These are phyloP conservation scores for Aegilops bicornis DNA, from an alignment of 176 grass and related monocot species.

Conservation along the genomic window DNA sequence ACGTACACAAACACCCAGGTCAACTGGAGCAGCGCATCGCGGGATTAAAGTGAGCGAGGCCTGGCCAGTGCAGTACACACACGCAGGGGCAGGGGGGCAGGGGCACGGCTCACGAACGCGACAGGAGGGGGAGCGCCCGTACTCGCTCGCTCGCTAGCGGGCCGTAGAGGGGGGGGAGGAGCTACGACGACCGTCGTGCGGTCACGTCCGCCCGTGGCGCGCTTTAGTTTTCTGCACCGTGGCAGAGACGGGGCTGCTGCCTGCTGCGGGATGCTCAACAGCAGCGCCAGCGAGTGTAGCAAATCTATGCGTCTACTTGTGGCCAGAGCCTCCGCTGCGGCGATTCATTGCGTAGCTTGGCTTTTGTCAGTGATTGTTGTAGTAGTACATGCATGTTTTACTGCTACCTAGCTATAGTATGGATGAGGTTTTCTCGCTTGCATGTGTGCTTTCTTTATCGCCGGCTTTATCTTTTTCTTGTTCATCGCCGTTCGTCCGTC, in stretches of 20 bases:
- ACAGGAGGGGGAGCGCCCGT: background rate
- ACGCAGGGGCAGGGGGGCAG: too few relatives aligned
- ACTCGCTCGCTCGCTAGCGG: background rate
- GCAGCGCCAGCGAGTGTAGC: background rate
- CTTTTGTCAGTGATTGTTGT: too few relatives aligned
- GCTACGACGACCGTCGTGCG: background rate
- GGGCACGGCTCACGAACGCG: background rate
- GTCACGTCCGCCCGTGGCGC: slow-evolving; percentile 39
- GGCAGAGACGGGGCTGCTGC: background rate
- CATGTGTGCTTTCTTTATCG: background rate
- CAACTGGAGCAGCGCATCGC: background rate
- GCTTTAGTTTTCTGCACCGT: background rate
- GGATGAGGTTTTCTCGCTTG: background rate
- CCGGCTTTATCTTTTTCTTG: slow-evolving; percentile 3
- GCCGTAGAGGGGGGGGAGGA: too few relatives aligned
- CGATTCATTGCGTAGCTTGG: background rate
- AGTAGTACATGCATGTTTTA: too few relatives aligned
- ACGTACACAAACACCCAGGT: background rate
- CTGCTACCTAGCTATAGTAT: too few relatives aligned
- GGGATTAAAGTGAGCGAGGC: background rate
- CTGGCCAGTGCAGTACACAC: too few relatives aligned
- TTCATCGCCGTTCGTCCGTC: slow-evolving; percentile 1
- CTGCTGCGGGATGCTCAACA: background rate
- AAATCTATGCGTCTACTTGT: slow-evolving; percentile 30
- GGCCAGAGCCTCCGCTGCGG: slow-evolving; percentile 1